Evolutionary conservation across 2,329 filamentous ascomycete species (phyloP).

Genomic region (Gaeumannomyces tritici): DNA sequence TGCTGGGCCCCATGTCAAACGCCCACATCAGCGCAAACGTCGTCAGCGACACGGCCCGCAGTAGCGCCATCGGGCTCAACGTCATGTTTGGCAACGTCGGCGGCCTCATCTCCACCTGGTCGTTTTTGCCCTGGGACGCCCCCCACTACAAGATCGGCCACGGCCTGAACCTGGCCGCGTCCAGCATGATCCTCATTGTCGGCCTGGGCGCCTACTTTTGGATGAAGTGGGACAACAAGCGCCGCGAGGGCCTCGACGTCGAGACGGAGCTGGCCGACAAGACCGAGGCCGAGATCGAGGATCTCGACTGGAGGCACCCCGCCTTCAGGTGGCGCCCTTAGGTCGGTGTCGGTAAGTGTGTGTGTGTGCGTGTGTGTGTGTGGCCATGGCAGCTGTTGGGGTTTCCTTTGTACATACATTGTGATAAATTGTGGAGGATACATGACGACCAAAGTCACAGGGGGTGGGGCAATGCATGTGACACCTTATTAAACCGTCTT

Average conservation of each 20-base stretch:
- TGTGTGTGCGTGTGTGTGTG: background rate
- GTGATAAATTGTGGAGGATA: too few species aligned
- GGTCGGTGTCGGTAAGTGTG: background rate
- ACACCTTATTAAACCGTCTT: too few species aligned
- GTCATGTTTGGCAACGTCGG: slow-evolving; percentile 62
- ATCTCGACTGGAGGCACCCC: slow-evolving; percentile 59
- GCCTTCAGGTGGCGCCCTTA: slow-evolving; percentile 45
- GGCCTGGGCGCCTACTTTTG: slow-evolving; percentile 39
- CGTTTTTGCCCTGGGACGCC: slow-evolving; percentile 48
- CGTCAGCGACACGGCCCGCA: slow-evolving; percentile 54
- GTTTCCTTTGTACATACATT: too few species aligned
- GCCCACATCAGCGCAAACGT: slow-evolving; percentile 58
- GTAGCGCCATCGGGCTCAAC: slow-evolving; percentile 49
- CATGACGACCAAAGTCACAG: too few species aligned
- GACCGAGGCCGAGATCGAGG: slow-evolving; percentile 38
- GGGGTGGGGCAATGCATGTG: too few species aligned
- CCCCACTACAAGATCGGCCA: slow-evolving; percentile 61
- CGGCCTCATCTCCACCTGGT: slow-evolving; percentile 44
- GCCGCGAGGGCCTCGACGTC: slow-evolving; percentile 39
- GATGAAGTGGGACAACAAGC: slow-evolving; percentile 51
- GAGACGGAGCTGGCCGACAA: slow-evolving; percentile 46
- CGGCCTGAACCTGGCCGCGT: slow-evolving; percentile 54
- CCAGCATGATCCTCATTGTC: slow-evolving; percentile 39
- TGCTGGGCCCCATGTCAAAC: slow-evolving; percentile 52
- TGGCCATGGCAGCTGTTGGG: too few species aligned